phyloP scores from a whole-genome alignment of 495 filamentous ascomycete genomes.

The Tetracladium setigerum region DNA sequence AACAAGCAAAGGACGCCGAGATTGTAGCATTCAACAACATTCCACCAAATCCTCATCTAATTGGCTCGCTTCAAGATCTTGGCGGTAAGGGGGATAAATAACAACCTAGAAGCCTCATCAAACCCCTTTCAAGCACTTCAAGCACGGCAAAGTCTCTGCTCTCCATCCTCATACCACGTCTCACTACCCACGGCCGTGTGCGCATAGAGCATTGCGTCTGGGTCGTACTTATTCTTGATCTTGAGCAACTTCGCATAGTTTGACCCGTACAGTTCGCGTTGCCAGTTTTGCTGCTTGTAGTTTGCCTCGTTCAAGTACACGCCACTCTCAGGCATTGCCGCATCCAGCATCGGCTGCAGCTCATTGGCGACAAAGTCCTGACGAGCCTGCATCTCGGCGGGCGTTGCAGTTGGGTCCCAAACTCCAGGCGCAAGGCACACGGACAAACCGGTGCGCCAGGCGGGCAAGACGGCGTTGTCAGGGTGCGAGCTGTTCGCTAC shows the following conservation, averaged over 20 bases:
- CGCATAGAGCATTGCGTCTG: constrained; percentile 49
- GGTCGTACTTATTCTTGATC: constrained; percentile 50
- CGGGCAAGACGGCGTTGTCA: constrained; percentile 48
- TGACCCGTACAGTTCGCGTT: constrained; percentile 40
- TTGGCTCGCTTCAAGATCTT: no score
- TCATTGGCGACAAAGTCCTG: constrained; percentile 26
- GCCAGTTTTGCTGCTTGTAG: constrained; percentile 42
- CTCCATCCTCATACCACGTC: constrained; percentile 32
- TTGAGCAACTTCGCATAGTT: constrained; percentile 36
- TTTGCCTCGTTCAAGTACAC: constrained; percentile 39
- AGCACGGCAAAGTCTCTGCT: constrained; percentile 1
- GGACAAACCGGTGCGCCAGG: constrained; percentile 45
- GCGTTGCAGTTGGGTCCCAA: constrained; percentile 31
- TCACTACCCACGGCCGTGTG: constrained; percentile 54
- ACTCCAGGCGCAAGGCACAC: constrained; percentile 15
- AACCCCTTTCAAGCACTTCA: no score
- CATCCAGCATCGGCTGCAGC: constrained; percentile 26
- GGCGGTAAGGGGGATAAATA: no score
- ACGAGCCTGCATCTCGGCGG: constrained; percentile 16
- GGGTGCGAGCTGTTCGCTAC: neutral
- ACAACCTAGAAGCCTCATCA: no score
- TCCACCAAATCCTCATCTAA: no score
- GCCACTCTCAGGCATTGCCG: constrained; percentile 28
- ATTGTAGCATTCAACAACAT: no score
- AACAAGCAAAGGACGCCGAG: no score